These are phyloP conservation scores for Takashimella tepidaria DNA, from an alignment of 1,284 basidiomycete species.

Conservation along the genomic window DNA sequence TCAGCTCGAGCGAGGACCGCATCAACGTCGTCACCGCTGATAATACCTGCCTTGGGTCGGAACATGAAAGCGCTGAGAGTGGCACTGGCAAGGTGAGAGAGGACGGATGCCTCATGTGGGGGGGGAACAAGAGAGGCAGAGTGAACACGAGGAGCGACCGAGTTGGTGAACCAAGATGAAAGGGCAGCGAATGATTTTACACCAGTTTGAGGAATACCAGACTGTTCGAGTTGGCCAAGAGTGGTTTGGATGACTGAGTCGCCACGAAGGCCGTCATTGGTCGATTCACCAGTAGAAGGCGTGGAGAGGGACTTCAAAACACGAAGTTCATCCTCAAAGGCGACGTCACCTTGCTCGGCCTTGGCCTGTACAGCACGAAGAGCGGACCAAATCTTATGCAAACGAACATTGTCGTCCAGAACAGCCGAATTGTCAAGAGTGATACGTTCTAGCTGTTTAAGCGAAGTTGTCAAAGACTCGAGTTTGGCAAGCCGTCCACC, in stretches of 20 bases:
- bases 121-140: constrained; percentile 81
- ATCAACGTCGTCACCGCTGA: constrained; percentile 75
- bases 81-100: constrained; percentile 79
- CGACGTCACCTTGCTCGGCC: constrained; percentile 55
- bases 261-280: constrained; percentile 16
- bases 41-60: constrained; percentile 61
- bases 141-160: constrained; percentile 78
- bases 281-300: constrained; percentile 57
- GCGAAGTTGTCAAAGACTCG: constrained; percentile 80
- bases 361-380: constrained; percentile 51
- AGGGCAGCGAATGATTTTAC: constrained; percentile 87
- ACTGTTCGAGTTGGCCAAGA: constrained; percentile 66
- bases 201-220: constrained; percentile 73
- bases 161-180: constrained; percentile 79
- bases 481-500: constrained; percentile 92
- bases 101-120: constrained; percentile 66
- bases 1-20: constrained; percentile 86
- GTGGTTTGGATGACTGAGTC: constrained; percentile 57
- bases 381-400: constrained; percentile 57
- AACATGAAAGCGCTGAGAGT: constrained; percentile 73
- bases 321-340: constrained; percentile 84
- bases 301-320: constrained; percentile 61
- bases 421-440: constrained; percentile 84
- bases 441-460: constrained; percentile 86
- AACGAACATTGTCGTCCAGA: constrained; percentile 81